Percentiles rank a stretch among this genome's conserved stretches.
phyloP scores from a whole-genome alignment of 345 rosid genomes.

The Carallia brachiata region DNA sequence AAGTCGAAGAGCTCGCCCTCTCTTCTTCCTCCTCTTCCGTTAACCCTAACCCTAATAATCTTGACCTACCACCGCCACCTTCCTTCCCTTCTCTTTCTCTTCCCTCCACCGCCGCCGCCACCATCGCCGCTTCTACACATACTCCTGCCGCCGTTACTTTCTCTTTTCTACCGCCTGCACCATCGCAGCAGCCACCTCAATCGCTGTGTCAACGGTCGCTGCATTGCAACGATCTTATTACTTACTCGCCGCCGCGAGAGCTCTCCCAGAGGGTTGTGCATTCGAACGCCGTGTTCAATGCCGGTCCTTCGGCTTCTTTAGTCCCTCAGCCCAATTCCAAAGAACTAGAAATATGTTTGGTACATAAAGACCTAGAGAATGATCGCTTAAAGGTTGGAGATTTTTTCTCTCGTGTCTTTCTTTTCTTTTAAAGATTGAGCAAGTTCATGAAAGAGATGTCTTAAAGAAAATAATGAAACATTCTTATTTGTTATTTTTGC shows the following conservation, averaged over 20 bases:
- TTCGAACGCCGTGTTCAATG: neutral
- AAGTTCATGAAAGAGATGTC: no score
- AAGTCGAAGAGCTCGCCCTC: constrained; percentile 41
- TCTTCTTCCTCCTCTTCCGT: constrained; percentile 20
- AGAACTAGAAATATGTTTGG: no score
- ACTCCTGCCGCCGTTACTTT: constrained; percentile 2
- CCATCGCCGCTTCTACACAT: neutral
- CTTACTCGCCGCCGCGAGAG: constrained; percentile 76
- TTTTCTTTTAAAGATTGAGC: no score
- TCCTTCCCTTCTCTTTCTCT: neutral
- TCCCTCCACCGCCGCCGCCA: neutral
- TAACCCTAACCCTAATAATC: no score
- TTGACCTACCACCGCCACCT: constrained; percentile 7
- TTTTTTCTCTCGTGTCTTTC: no score
- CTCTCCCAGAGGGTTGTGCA: constrained; percentile 54
- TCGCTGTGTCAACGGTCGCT: neutral
- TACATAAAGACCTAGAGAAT: constrained; percentile 49
- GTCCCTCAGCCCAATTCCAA: neutral
- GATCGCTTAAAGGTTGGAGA: constrained; percentile 77
- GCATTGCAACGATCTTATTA: constrained; percentile 13
- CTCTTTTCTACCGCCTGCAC: constrained; percentile 12
- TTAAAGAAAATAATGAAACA: no score
- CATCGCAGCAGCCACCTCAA: constrained; percentile 4
- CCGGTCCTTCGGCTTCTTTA: neutral
- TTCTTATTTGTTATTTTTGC: no score